Percentiles rank a stretch among this genome's conserved stretches.
phyloP scores from a whole-genome alignment of 345 rosid genomes.

The Chamaenerion angustifolium region DNA sequence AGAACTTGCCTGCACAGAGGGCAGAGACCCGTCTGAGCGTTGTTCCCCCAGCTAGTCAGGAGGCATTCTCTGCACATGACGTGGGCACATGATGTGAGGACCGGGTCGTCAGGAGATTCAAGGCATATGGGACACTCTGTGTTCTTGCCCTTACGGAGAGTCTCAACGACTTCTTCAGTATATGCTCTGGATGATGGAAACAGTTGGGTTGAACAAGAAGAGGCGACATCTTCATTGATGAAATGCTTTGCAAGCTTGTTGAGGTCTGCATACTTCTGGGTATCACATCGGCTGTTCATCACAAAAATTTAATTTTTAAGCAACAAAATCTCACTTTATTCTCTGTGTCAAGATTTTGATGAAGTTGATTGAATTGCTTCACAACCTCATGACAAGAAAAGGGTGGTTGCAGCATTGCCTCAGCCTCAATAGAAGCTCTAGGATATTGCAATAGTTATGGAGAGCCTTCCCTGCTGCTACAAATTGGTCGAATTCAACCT shows the following conservation, averaged over 20 bases:
- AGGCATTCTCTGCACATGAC: conserved; percentile 65
- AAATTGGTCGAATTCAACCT: conserved; percentile 58
- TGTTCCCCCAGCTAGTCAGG: conserved; percentile 38
- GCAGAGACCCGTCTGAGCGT: conserved; percentile 28
- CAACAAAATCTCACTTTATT: too few species aligned
- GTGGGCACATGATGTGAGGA: conserved; percentile 61
- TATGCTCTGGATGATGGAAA: conserved; percentile 31
- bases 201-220: conserved; percentile 11
- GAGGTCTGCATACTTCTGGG: conserved; percentile 43
- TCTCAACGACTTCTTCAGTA: conserved; percentile 44
- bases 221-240: conserved; percentile 22
- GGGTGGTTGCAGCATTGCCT: conserved; percentile 76
- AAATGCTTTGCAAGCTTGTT: conserved; percentile 46
- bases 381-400: conserved; percentile 54
- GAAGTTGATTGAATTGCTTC: neutral
- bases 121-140: conserved; percentile 54
- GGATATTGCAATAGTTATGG: conserved; percentile 52
- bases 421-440: conserved; percentile 54
- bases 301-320: too few species aligned
- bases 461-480: conserved; percentile 67
- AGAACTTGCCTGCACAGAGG: conserved; percentile 38
- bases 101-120: conserved; percentile 57
- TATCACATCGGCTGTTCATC: conserved; percentile 27
- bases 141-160: conserved; percentile 28
- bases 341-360: too few species aligned